Evolutionary conservation across 2,329 filamentous ascomycete genomes (phyloP).

Genomic region (Verticillium isaacii): DNA sequence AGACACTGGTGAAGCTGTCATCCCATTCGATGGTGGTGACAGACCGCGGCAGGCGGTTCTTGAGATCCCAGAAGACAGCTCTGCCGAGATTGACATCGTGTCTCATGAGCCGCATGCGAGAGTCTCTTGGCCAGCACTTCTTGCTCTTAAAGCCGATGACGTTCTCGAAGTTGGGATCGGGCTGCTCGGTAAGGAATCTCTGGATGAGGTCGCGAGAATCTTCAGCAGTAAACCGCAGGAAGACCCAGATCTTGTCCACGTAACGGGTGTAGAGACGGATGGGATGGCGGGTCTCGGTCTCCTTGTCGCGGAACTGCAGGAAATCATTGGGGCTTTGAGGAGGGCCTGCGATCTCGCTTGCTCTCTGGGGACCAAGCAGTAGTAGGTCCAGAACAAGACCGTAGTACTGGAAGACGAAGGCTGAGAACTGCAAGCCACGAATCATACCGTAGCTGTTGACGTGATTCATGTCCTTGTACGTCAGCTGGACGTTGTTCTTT

Average conservation of each 20-base stretch:
- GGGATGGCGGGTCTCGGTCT: constrained; percentile 87
- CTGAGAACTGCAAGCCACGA: constrained; percentile 93
- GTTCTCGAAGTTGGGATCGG: constrained; percentile 98
- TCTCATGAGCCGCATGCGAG: constrained; percentile 95
- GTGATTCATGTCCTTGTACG: constrained; percentile 99
- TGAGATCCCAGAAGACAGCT: constrained; percentile 98
- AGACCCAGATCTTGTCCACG: constrained; percentile 98
- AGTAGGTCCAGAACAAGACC: constrained; percentile 91
- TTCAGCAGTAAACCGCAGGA: constrained; percentile 88
- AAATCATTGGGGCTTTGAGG: constrained; percentile 96
- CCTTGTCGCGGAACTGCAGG: constrained; percentile 89
- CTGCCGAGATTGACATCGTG: constrained; percentile 97
- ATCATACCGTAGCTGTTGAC: constrained; percentile 99
- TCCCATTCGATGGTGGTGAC: constrained; percentile 99
- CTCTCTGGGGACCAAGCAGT: constrained; percentile 85
- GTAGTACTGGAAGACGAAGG: constrained; percentile 98
- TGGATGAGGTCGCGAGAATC: constrained; percentile 96
- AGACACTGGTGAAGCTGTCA: constrained; percentile 96
- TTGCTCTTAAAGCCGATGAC: constrained; percentile 99
- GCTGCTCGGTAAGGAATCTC: constrained; percentile 94
- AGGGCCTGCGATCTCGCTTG: constrained; percentile 95
- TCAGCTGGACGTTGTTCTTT: constrained; percentile 98
- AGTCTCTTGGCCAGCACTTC: constrained; percentile 98
- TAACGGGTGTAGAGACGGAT: constrained; percentile 98
- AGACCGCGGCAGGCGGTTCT: constrained; percentile 90